Evolutionary conservation across 495 filamentous ascomycete genomes (phyloP).

Genomic region (Terfezia boudieri): DNA sequence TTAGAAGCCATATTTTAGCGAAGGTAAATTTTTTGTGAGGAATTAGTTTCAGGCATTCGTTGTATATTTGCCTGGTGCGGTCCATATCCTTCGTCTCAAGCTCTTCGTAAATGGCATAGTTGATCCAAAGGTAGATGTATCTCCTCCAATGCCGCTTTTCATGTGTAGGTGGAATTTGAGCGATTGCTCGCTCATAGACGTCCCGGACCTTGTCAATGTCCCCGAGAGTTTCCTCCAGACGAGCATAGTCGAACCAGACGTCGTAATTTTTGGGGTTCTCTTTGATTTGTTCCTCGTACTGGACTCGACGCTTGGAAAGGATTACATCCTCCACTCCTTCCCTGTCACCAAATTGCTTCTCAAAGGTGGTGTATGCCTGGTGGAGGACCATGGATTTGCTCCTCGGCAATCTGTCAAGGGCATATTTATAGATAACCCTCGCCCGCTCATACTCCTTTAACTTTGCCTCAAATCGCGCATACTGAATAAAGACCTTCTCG

Average conservation of each 20-base stretch:
- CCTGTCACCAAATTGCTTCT: slow-evolving; percentile 89
- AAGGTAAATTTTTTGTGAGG: slow-evolving; percentile 97
- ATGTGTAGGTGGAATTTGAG: slow-evolving; percentile 82
- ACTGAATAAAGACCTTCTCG: slow-evolving; percentile 81
- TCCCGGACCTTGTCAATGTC: slow-evolving; percentile 67
- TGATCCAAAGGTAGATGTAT: slow-evolving; percentile 95
- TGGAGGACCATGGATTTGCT: slow-evolving; percentile 69
- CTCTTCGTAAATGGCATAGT: slow-evolving; percentile 92
- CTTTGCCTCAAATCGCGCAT: slow-evolving; percentile 79
- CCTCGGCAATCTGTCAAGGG: slow-evolving; percentile 71
- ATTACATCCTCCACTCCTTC: slow-evolving; percentile 93
- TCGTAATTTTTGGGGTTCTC: slow-evolving; percentile 91
- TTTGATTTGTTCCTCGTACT: slow-evolving; percentile 82
- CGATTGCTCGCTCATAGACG: slow-evolving; percentile 87
- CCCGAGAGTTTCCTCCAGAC: slow-evolving; percentile 65
- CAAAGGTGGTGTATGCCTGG: slow-evolving; percentile 86
- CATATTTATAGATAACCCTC: slow-evolving; percentile 92
- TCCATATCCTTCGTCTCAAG: slow-evolving; percentile 55
- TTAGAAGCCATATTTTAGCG: slow-evolving; percentile 85
- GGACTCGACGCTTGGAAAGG: slow-evolving; percentile 74
- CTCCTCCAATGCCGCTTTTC: slow-evolving; percentile 95
- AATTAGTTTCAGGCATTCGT: slow-evolving; percentile 64
- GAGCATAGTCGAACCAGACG: slow-evolving; percentile 84
- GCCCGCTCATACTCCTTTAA: slow-evolving; percentile 88
- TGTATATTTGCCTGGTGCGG: slow-evolving; percentile 74